phyloP scores from a whole-genome alignment of 495 filamentous ascomycete genomes.

The Tuber melanosporum region DNA sequence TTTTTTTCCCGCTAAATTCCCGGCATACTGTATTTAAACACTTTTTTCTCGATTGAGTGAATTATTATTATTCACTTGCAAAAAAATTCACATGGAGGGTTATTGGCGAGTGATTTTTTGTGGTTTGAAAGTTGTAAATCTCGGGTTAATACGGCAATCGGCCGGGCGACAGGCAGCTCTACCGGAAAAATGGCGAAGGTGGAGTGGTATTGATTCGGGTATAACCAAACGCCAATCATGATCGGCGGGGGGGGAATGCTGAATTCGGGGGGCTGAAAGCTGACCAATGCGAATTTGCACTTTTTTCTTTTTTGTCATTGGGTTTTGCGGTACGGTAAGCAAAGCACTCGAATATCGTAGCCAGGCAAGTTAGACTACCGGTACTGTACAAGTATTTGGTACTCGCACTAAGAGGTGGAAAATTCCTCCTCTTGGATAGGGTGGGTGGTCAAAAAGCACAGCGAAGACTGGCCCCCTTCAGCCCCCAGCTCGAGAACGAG shows the following conservation, averaged over 20 bases:
- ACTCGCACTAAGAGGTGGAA: too few relatives aligned
- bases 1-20: neutral
- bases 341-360: too few relatives aligned
- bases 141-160: neutral
- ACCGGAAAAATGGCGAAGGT: neutral
- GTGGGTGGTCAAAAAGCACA: too few relatives aligned
- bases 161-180: neutral
- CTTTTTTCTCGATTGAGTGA: neutral
- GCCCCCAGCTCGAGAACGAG: too few relatives aligned
- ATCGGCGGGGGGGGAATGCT: neutral
- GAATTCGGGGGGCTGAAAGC: neutral
- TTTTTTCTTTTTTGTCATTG: neutral
- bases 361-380: too few relatives aligned
- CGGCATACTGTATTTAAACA: neutral
- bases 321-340: neutral
- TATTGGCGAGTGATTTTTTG: neutral
- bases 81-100: neutral
- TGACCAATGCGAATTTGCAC: neutral
- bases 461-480: too few relatives aligned
- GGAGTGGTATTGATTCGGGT: neutral
- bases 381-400: too few relatives aligned
- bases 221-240: neutral
- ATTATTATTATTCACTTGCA: neutral
- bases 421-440: too few relatives aligned
- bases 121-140: constrained; percentile 2